Conservation (phyloP, 2,329 filamentous ascomycete species). For the Exophiala sideris region DNA sequence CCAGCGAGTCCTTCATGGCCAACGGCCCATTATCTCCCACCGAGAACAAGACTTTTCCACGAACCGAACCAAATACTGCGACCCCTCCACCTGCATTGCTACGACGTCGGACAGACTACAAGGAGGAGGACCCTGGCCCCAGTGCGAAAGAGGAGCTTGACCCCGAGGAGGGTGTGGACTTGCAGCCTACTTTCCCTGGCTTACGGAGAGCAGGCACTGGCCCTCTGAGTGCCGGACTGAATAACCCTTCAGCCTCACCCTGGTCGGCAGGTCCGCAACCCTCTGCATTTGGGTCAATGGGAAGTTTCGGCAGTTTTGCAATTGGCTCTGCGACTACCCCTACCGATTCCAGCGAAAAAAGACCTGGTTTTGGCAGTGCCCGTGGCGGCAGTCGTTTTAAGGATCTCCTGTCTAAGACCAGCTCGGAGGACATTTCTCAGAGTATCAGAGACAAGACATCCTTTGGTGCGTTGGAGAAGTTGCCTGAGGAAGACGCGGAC, state of each 20-base stretch:
- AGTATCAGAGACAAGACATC: conserved; percentile 55
- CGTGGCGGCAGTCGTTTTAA: conserved; percentile 81
- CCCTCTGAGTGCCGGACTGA: conserved; percentile 50
- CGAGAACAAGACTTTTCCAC: conserved; percentile 44
- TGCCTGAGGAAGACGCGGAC: conserved; percentile 50
- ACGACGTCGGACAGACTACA: conserved; percentile 61
- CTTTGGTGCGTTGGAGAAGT: conserved; percentile 50
- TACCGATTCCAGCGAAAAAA: conserved; percentile 60
- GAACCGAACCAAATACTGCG: conserved; percentile 52
- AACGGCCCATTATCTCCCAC: conserved; percentile 49
- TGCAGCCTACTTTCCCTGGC: conserved; percentile 49
- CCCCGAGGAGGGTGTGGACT: conserved; percentile 40
- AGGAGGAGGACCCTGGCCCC: conserved; percentile 43
- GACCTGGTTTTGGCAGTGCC: conserved; percentile 61
- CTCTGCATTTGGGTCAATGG: conserved; percentile 68
- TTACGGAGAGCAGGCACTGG: conserved; percentile 57
- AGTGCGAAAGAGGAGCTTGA: conserved; percentile 52
- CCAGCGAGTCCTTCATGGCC: conserved; percentile 63
- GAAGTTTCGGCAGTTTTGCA: conserved; percentile 89
- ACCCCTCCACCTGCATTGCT: conserved; percentile 60
- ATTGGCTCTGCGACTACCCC: conserved; percentile 54
- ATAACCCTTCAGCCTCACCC: conserved; percentile 48
- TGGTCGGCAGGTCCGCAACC: conserved; percentile 60
- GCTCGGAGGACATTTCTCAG: conserved; percentile 59
- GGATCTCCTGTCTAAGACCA: conserved; percentile 77